Evolutionary conservation across 805 yeast genomes (phyloP).

Genomic region (Wickerhamomyces bovis): DNA sequence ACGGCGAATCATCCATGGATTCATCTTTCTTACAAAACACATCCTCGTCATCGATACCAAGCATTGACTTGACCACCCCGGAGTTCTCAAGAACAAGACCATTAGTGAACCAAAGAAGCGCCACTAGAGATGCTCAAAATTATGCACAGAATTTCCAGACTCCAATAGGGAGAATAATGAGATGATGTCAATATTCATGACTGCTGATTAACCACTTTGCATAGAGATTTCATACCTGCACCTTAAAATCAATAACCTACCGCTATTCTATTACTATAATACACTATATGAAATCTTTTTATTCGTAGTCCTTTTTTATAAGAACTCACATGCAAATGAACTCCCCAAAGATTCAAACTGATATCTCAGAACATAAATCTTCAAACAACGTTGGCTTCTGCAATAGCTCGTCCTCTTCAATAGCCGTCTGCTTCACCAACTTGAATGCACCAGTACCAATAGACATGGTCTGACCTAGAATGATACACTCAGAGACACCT

Average conservation of each 20-base stretch:
- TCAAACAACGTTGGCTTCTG: constrained; percentile 44
- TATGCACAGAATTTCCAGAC: constrained; percentile 18
- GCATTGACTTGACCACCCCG: constrained; percentile 19
- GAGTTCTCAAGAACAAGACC: constrained; percentile 19
- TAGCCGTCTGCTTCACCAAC: constrained; percentile 55
- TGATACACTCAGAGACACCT: constrained; percentile 97
- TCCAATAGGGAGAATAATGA: constrained; percentile 19
- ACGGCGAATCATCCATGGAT: constrained; percentile 1
- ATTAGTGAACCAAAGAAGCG: neutral
- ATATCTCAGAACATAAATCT: constrained; percentile 25
- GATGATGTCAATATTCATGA: constrained; percentile 9
- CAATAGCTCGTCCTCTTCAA: constrained; percentile 36
- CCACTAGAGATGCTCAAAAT: constrained; percentile 7
- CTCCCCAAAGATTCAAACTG: constrained; percentile 2
- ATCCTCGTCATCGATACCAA: constrained; percentile 3
- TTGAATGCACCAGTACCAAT: constrained; percentile 97
- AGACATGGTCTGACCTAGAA: constrained; percentile 95
- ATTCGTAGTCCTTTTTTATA: neutral
- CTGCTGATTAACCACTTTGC: neutral
- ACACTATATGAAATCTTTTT: constrained; percentile 1
- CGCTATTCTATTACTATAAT: constrained; percentile 2
- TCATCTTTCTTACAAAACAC: constrained; percentile 4
- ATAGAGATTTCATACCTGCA: neutral
- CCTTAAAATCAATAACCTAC: too few species aligned
- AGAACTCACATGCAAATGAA: neutral